Evolutionary conservation across 257 asterid species (phyloP).

Genomic region (Salvia rosmarinus): DNA sequence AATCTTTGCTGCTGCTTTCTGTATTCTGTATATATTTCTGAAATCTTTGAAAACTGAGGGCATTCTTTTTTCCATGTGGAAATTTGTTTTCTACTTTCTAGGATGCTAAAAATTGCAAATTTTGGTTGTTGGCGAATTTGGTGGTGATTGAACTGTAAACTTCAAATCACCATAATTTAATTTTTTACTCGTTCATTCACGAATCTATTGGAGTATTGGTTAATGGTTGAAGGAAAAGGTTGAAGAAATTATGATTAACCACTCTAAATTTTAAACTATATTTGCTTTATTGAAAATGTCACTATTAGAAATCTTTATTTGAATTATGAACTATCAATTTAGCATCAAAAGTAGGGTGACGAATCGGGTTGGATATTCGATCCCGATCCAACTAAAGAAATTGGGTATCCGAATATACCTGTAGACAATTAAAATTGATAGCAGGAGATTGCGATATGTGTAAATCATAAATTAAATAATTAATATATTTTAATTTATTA

Average conservation of each 20-base stretch:
- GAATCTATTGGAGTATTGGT: neutral
- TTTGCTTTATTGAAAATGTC: too few relatives aligned
- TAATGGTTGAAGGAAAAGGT: neutral
- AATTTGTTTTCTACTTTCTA: conserved; percentile 18
- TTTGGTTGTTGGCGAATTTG: conserved; percentile 24
- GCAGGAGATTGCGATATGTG: too few relatives aligned
- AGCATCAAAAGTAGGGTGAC: too few relatives aligned
- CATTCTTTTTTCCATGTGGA: conserved; percentile 41
- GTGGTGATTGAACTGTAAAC: conserved; percentile 34
- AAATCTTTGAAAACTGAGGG: conserved; percentile 34
- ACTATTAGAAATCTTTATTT: too few relatives aligned
- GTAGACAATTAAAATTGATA: too few relatives aligned
- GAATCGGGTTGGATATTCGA: too few relatives aligned
- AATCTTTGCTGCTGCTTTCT: conserved; percentile 22
- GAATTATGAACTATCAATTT: too few relatives aligned
- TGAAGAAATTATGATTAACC: neutral
- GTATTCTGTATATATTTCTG: conserved; percentile 46
- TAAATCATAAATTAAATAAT: too few relatives aligned
- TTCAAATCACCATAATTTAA: conserved; percentile 8
- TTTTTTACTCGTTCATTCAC: neutral
- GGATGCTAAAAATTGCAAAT: conserved; percentile 2
- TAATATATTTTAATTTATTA: too few relatives aligned
- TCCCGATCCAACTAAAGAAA: too few relatives aligned
- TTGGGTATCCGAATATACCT: too few relatives aligned
- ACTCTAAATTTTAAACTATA: too few relatives aligned